Conservation (phyloP, 345 rosid genomes). For the Sisymbrium altissimum region DNA sequence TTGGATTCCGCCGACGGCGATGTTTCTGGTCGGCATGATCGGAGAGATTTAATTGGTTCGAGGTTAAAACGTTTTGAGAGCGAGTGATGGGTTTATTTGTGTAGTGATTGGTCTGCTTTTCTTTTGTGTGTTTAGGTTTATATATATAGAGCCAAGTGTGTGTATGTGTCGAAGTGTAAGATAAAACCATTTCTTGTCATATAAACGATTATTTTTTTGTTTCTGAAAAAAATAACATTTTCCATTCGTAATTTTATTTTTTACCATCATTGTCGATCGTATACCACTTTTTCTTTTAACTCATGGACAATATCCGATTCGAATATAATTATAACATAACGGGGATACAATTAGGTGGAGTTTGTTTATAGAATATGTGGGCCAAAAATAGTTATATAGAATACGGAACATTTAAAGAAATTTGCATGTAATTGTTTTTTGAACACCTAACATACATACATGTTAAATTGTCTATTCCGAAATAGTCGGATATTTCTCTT, state of each 20-base stretch:
- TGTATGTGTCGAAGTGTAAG: neutral
- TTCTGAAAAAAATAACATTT: no score
- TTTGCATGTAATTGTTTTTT: neutral
- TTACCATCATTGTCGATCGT: no score
- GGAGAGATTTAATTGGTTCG: constrained; percentile 1
- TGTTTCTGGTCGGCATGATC: constrained; percentile 80
- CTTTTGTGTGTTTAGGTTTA: constrained; percentile 2
- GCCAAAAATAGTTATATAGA: neutral
- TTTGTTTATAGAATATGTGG: neutral
- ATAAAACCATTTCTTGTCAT: neutral
- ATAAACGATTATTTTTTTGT: neutral
- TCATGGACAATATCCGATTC: neutral
- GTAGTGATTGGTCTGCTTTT: constrained; percentile 19
- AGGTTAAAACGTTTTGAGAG: constrained; percentile 3
- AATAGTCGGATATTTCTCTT: neutral
- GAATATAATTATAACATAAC: neutral
- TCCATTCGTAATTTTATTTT: no score
- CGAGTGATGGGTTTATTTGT: neutral
- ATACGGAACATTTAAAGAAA: neutral
- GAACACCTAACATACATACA: neutral
- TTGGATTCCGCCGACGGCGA: constrained; percentile 67
- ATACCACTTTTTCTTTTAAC: neutral
- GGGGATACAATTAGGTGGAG: neutral
- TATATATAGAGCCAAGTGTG: constrained; percentile 23
- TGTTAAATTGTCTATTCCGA: neutral